Evolutionary conservation across 2,329 filamentous ascomycete species (phyloP).

Genomic region (Chaetomiaceae sp.): DNA sequence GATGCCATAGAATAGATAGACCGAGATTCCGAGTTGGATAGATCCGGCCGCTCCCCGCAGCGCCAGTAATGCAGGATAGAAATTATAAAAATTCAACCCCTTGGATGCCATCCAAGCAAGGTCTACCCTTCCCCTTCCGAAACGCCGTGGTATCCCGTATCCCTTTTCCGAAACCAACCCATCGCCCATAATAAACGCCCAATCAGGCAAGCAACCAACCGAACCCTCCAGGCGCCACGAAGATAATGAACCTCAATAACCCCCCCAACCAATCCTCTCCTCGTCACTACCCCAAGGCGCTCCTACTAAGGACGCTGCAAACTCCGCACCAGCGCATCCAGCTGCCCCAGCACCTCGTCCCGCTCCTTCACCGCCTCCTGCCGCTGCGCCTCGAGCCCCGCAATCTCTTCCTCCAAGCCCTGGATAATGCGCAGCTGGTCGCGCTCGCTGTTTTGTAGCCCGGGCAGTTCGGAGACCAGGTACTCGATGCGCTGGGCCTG

Average conservation of each 20-base stretch:
- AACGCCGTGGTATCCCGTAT: background rate
- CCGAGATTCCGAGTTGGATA: background rate
- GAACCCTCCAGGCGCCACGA: background rate
- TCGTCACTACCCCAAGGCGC: background rate
- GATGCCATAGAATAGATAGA: constrained; percentile 3
- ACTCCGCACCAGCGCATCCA: constrained; percentile 57
- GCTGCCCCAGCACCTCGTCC: constrained; percentile 54
- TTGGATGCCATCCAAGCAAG: background rate
- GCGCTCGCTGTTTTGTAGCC: constrained; percentile 71
- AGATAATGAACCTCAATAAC: background rate
- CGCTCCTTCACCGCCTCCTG: constrained; percentile 61
- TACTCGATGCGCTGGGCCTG: constrained; percentile 82
- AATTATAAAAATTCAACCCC: background rate
- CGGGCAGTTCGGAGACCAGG: constrained; percentile 69
- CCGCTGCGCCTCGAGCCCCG: constrained; percentile 57
- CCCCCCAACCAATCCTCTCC: background rate
- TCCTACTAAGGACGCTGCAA: constrained; percentile 22
- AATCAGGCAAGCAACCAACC: background rate
- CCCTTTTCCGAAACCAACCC: background rate
- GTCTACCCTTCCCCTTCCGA: background rate
- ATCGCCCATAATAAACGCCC: background rate
- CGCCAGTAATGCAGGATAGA: background rate
- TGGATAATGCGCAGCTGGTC: constrained; percentile 67
- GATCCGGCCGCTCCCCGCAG: background rate
- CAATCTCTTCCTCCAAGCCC: constrained; percentile 62